Evolutionary conservation across 2,329 filamentous ascomycete genomes (phyloP), one percentile per base, ranked within the genome.

Genomic region (Paecilomyces sp.): DNA sequence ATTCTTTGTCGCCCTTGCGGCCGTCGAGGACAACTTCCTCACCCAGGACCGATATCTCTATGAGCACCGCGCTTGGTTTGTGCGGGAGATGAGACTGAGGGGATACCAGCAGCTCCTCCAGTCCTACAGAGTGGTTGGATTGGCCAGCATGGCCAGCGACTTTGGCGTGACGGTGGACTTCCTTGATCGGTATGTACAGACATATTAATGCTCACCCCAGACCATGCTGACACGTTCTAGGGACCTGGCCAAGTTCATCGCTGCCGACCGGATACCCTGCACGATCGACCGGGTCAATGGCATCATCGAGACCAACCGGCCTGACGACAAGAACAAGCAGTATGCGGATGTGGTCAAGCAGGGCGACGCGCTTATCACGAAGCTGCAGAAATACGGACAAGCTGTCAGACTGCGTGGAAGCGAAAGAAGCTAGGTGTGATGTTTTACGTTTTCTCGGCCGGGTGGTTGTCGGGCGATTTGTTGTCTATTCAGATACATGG

Each of bases 241-340:
- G 74, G 94, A 99, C 72, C 86, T 99, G 60, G 92, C 93, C 72
- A 94, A 92, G 71, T 99, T 99, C 79, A 97, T 99, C 71, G 94
- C 94, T 15, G 92, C 88, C 64, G 91, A 93, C 73, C 88, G 93
- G 68, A 93, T 99, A 71, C 88, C 92, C 57, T 97, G 94, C 83
- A 97, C 92, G 25, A 97, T 99, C 68, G 94, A 99, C 78, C 90
- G 94, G 58, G 94, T 99, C 65, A 91, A 92, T 61, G 94, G 93
- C 66, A 90, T 97, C 67, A 97, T 99, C 70, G 94, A 97, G 83
- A 99, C 94, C 53, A 97, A 97, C 80, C 85, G 94, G 58, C 92
- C 93, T 8, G 94, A 97, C 74, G 92, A 96, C 80, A 99, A 99
- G 87, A 97, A 97, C 83, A 97, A 96, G 84, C 94, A 99, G 80